Conservation (phyloP, 2,329 filamentous ascomycete species). For the Trichoderma sp. region DNA sequence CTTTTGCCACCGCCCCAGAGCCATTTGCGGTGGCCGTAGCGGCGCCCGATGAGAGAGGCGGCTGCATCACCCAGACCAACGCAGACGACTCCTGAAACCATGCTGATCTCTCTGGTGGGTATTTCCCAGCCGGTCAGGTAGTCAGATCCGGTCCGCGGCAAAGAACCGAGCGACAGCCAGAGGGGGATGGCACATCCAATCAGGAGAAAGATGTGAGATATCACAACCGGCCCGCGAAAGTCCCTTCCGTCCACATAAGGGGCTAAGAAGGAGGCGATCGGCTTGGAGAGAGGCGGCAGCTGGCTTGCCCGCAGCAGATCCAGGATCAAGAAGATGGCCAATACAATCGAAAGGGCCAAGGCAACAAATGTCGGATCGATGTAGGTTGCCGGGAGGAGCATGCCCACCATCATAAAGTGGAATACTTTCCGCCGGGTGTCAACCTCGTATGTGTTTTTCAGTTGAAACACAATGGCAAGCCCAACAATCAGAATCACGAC, state of each 20-base stretch:
- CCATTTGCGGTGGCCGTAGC: constrained; percentile 88
- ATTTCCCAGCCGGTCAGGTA: constrained; percentile 74
- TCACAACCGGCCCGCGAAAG: constrained; percentile 87
- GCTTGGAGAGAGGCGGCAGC: constrained; percentile 82
- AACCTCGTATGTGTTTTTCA: constrained; percentile 78
- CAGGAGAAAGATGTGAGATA: constrained; percentile 92
- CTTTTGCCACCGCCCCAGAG: constrained; percentile 96
- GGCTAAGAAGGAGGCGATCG: constrained; percentile 80
- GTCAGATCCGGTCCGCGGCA: constrained; percentile 53
- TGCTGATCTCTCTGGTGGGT: constrained; percentile 70
- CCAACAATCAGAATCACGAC: constrained; percentile 65
- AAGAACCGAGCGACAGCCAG: constrained; percentile 78
- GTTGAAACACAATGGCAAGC: constrained; percentile 68
- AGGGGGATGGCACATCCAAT: constrained; percentile 93
- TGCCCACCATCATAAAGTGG: constrained; percentile 96
- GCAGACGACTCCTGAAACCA: constrained; percentile 89
- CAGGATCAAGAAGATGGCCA: constrained; percentile 82
- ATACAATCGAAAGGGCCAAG: constrained; percentile 72
- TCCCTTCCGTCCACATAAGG: constrained; percentile 95
- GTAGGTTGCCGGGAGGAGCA: constrained; percentile 85
- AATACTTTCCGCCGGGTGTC: constrained; percentile 97
- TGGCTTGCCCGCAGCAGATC: constrained; percentile 89
- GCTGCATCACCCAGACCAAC: constrained; percentile 95
- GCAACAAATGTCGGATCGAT: constrained; percentile 82
- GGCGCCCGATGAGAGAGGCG: constrained; percentile 81